Evolutionary conservation across 805 yeast genomes (phyloP).

Genomic region (Candida easanensis): DNA sequence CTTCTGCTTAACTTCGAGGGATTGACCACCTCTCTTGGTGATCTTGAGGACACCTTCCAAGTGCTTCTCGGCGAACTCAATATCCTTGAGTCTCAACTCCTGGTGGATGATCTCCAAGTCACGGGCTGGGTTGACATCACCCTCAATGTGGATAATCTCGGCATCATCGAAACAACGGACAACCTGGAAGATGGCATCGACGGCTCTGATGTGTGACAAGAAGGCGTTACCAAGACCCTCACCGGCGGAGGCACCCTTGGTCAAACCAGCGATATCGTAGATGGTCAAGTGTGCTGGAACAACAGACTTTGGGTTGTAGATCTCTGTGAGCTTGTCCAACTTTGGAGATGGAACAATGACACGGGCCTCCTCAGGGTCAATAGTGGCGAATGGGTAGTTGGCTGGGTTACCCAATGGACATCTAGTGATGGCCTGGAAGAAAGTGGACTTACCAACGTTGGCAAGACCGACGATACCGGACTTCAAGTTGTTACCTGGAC

Average conservation of each 20-base stretch:
- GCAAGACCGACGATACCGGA: constrained; percentile 96
- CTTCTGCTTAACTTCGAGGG: constrained; percentile 83
- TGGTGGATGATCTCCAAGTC: constrained; percentile 89
- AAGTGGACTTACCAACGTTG: constrained; percentile 92
- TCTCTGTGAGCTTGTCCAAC: constrained; percentile 69
- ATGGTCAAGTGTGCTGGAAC: constrained; percentile 93
- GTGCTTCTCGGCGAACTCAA: constrained; percentile 88
- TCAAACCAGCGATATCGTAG: constrained; percentile 96
- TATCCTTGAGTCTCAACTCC: constrained; percentile 94
- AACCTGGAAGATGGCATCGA: constrained; percentile 96
- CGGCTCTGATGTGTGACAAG: constrained; percentile 94
- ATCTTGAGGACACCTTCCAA: constrained; percentile 74
- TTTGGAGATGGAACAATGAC: constrained; percentile 91
- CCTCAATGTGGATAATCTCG: constrained; percentile 95
- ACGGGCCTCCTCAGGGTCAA: constrained; percentile 97
- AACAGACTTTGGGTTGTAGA: constrained; percentile 79
- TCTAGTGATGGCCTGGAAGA: constrained; percentile 94
- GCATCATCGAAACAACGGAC: constrained; percentile 98
- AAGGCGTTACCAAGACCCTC: constrained; percentile 98
- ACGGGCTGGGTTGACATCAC: constrained; percentile 93
- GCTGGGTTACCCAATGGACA: constrained; percentile 96
- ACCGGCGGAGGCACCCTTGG: constrained; percentile 95
- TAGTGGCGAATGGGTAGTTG: constrained; percentile 96
- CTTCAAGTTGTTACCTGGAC: constrained; percentile 74
- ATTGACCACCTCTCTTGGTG: constrained; percentile 85